Percentiles rank a stretch among this genome's conserved stretches.
Conservation (phyloP, 345 rosid species). For the Syzygium grande region DNA sequence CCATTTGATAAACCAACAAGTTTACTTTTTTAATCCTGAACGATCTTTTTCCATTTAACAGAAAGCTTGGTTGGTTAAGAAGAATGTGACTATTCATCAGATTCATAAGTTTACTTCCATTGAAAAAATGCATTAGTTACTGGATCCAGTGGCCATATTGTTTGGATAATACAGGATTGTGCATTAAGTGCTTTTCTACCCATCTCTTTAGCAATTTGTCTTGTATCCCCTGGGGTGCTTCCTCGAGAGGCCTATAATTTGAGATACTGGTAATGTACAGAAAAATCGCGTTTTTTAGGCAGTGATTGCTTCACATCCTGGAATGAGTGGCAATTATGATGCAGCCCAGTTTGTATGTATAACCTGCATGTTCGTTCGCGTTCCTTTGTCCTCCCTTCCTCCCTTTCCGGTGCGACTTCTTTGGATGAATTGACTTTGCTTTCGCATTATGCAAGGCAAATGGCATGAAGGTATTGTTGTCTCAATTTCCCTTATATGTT, state of each 20-base stretch:
- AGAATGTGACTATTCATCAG: neutral
- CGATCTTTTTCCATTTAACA: neutral
- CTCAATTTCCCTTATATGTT: constrained; percentile 1
- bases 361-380: neutral
- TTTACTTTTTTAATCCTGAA: neutral
- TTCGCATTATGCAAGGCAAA: neutral
- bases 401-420: neutral
- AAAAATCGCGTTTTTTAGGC: neutral
- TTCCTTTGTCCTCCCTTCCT: neutral
- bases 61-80: neutral
- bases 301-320: neutral
- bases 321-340: neutral
- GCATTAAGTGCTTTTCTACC: neutral
- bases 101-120: neutral
- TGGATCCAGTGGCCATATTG: neutral
- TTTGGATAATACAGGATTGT: neutral
- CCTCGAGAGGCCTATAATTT: neutral
- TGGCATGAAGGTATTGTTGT: neutral
- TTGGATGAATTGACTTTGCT: neutral
- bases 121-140: neutral
- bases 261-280: neutral
- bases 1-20: neutral
- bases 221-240: neutral
- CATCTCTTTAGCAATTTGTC: neutral
- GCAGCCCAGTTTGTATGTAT: neutral